Evolutionary conservation across 371 early-diverging fungal genomes (phyloP), one percentile per base, ranked within the genome.

Genomic region (Mortierella sp.): DNA sequence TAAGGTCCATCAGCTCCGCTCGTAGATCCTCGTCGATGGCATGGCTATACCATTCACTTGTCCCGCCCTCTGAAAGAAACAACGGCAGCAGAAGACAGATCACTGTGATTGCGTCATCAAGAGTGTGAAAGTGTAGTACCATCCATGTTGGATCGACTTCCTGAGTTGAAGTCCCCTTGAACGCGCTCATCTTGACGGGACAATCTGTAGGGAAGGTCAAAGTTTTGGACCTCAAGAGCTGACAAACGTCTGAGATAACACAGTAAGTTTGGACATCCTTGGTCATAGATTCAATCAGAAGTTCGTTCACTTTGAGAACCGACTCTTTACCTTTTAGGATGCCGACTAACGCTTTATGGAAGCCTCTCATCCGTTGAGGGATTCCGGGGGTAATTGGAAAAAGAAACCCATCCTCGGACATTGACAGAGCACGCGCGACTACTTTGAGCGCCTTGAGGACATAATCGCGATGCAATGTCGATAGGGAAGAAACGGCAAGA

Each of bases 101-200:
- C 4, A 67, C 63, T 21, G 52, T 47, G 19, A 63, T 24, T 1
- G 63, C 57, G 16, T 67, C 68, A 25, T 56, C 67, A 13, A 59
- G 49, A 28, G 45, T 49, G 7, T 53, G 27, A 24, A 74, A 67
- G 19, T 50, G 55, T 13, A 74, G 43, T 4, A 46, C 25, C 60
- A 63, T 55, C 74, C 74, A 74, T 1, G 48, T 25, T 2, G 68
- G 63, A 21, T 74, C 74, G 7, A 12, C n/a, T 9, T 74, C 74
- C 28, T 50, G 47, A 9, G 13, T 9, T 8, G 44, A n/a, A 4
- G 16, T 12, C 17, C 54, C 45, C 54, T 66, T 74, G 57, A 74
- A 63, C 1, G 44, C 50, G 27, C 59, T 66, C 68, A 67, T 67
- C 27, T 57, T 63, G 22, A 74, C 34, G 9, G 37, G 47, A 37